Conservation (phyloP, 2,329 filamentous ascomycete species). For the Alternaria ventricosa region DNA sequence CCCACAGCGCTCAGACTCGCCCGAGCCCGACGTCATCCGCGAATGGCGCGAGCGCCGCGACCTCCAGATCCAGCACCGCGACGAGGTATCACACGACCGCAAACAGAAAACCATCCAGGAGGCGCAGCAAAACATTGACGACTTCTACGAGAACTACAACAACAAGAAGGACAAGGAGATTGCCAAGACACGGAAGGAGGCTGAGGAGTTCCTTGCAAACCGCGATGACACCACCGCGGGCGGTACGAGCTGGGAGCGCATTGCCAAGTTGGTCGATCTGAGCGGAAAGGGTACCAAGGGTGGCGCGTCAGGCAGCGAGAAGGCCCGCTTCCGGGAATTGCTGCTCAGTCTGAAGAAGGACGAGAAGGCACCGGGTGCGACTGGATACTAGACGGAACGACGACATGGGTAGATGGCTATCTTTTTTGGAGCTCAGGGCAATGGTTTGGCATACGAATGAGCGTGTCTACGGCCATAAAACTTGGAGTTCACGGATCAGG, state of each 20-base stretch:
- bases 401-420: conserved; percentile 12
- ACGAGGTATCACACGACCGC: conserved; percentile 80
- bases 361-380: conserved; percentile 75
- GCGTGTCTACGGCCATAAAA: conserved; percentile 12
- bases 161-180: conserved; percentile 95
- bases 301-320: conserved; percentile 87
- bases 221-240: conserved; percentile 93
- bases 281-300: conserved; percentile 91
- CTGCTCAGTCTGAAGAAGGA: conserved; percentile 89
- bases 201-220: conserved; percentile 86
- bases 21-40: conserved; percentile 85
- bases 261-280: conserved; percentile 95
- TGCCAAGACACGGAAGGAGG: conserved; percentile 85
- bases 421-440: conserved; percentile 15
- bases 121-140: conserved; percentile 92
- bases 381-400: conserved; percentile 45
- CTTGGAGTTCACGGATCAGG: conserved; percentile 32
- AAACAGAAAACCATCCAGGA: conserved; percentile 87
- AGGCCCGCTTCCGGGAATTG: conserved; percentile 94
- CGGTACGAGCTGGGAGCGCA: conserved; percentile 97
- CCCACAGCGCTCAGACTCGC: conserved; percentile 69
- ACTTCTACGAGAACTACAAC: conserved; percentile 99
- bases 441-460: conserved; percentile 18
- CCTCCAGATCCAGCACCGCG: conserved; percentile 79
- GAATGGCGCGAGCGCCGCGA: conserved; percentile 93